Base-by-base conservation (phyloP, 345 rosid genomes). In the Hibiscus trionum region DNA sequence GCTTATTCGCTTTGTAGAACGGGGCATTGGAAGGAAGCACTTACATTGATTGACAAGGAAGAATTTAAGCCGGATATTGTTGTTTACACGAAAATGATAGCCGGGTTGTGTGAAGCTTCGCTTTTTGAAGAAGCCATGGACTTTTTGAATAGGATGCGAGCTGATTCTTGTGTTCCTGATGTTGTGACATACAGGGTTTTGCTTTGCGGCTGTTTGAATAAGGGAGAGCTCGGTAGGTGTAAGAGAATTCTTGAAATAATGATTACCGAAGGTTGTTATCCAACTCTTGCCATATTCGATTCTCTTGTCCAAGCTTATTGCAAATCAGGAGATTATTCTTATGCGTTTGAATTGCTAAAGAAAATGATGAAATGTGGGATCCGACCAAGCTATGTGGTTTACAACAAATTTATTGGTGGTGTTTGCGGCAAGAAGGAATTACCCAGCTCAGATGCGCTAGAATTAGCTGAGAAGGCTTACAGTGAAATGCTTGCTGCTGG, bases 41-140 rank as follows among this genome's bases (percentile, higher is more conserved):
- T 95, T 42, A 24, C 73, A 2, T 83, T 92, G 82, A 80, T 88
- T 71, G 96, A 90, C 72, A 76, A 79, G 61, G 96, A 90, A 80
- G 92, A 87, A 31, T 86, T 79, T 79, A 84, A 79, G 56, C 92
- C 93, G 29, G 87, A 90, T 79, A 86, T 97, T 5, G 80, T 86
- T 4, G 73, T 94, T 68, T 94, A 88, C 74, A 91, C 97, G 1
- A 86, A 89, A 72, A 87, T 94, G 88, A 89, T 94, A 80, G 87
- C 89, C n/a, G 99, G 97, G 63, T 75, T 94, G 75, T 94, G 99
- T 79, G 96, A 94, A 83, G 97, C 93, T 80, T 91, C 91, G 0
- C 93, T 84, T 79, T 94, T 94, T 81, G 97, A 91, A 73, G 97
- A 90, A 80, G 99, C 99, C 78, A 88, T 92, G 95, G 90, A 85